These are phyloP conservation scores for Exophiala xenobiotica DNA, from an alignment of 2,329 filamentous ascomycete species.

Conservation along the genomic window DNA sequence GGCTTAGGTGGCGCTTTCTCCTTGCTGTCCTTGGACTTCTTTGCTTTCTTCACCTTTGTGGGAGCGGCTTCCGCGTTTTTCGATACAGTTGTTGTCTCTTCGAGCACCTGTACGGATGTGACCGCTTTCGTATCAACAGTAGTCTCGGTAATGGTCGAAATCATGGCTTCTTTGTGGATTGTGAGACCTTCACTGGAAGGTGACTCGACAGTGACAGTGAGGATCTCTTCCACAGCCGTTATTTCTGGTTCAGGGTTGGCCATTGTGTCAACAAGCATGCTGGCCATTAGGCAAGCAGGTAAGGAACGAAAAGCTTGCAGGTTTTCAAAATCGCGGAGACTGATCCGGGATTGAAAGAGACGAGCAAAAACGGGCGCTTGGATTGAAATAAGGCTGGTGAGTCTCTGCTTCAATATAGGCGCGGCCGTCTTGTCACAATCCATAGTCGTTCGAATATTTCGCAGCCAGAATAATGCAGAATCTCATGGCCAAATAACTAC, in stretches of 20 bases:
- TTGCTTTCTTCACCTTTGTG: slow-evolving; percentile 6
- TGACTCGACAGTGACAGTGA: background rate
- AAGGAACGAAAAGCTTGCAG: background rate
- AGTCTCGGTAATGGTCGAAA: background rate
- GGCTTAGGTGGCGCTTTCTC: slow-evolving; percentile 1
- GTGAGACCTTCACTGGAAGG: background rate
- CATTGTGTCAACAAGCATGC: background rate
- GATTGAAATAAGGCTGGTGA: too few relatives aligned
- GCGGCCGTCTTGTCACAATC: too few relatives aligned
- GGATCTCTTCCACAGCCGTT: background rate
- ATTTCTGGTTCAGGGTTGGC: too few relatives aligned
- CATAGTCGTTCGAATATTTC: background rate
- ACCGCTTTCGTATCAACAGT: background rate
- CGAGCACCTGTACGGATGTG: background rate
- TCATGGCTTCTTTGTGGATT: background rate
- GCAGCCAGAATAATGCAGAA: background rate
- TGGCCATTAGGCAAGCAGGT: too few relatives aligned
- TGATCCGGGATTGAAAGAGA: too few relatives aligned
- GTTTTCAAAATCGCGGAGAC: background rate
- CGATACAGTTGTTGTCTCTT: background rate
- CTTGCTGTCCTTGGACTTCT: slow-evolving; percentile 10
- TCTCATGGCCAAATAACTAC: background rate
- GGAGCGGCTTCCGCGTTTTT: background rate
- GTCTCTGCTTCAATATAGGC: too few relatives aligned
- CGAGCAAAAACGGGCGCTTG: too few relatives aligned